Conservation (phyloP, 2,329 filamentous ascomycete species). For the Aspergillus fructus region DNA sequence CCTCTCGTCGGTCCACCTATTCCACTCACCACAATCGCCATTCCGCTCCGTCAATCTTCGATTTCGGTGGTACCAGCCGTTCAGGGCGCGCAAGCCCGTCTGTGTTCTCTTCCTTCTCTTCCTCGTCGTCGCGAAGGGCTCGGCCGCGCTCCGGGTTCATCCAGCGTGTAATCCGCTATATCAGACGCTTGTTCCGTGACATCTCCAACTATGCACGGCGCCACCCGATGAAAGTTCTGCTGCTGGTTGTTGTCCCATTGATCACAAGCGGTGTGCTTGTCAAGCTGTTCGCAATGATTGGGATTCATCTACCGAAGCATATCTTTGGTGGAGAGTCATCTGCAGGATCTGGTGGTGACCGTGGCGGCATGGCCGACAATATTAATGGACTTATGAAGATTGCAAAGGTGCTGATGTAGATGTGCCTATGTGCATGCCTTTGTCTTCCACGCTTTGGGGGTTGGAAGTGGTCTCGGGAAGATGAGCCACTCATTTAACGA, state of each 20-base stretch:
- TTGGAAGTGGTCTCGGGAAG: not conserved
- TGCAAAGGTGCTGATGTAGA: slow-evolving; percentile 38
- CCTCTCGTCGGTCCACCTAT: slow-evolving; percentile 34
- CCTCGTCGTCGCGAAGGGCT: slow-evolving; percentile 74
- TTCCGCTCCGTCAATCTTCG: slow-evolving; percentile 49
- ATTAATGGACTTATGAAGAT: slow-evolving; percentile 33
- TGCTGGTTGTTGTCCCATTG: slow-evolving; percentile 83
- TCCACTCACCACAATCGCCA: slow-evolving; percentile 39
- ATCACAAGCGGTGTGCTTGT: slow-evolving; percentile 79
- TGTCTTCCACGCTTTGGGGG: not conserved
- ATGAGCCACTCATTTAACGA: slow-evolving; percentile 9
- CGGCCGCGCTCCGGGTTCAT: slow-evolving; percentile 76
- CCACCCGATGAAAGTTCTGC: slow-evolving; percentile 84
- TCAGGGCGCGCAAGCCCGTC: slow-evolving; percentile 38
- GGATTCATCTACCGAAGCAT: slow-evolving; percentile 68
- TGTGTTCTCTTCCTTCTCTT: slow-evolving; percentile 59
- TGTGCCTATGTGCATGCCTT: not conserved
- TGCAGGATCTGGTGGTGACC: slow-evolving; percentile 16
- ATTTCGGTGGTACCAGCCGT: slow-evolving; percentile 32
- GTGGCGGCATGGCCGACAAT: slow-evolving; percentile 33
- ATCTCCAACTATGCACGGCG: slow-evolving; percentile 77
- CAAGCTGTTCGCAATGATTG: slow-evolving; percentile 74
- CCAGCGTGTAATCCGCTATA: slow-evolving; percentile 68
- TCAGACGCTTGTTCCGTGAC: slow-evolving; percentile 77
- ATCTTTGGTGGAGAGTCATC: slow-evolving; percentile 42